Evolutionary conservation across 148 eudicot genomes (phyloP), one percentile per base, ranked within the genome.

Genomic region (Vaccinium vitisidaea): DNA sequence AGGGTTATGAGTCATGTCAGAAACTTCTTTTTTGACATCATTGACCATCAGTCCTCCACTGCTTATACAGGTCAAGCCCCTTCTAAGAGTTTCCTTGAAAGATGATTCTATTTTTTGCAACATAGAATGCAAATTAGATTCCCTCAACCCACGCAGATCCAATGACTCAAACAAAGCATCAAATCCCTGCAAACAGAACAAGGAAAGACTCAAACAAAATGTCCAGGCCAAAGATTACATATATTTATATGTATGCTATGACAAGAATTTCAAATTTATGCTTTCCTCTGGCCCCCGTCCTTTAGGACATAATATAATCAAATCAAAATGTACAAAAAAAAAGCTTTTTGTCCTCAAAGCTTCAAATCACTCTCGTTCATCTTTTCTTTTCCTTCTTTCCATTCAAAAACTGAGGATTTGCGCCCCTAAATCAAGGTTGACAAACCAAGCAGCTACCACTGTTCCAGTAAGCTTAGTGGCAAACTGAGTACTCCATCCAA

Each of bases 131-230:
- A 96, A 85, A 89, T 94, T 91, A 54, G 92, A 93, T 84, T 96
- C 98, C 85, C 99, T 84, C 23, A 87, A 77, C 46, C 99, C 99
- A 86, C 95, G 98, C 19, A 93, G 88, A 85, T 95, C 99, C 91
- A 96, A 86, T 52, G 94, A 92, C 83, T 93, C 86, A 86, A 93
- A 32, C 84, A 96, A 88, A 73, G 93, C 89, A 90, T 96, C 94
- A 82, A 94, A 96, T 70, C 86, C 94, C 99, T 96, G 90, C 90
- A 90, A 25, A 56, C 32, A 71, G 19, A 65, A 32, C 7, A 70
- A 21, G 10, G 18, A n/a, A 55, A 36, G 43, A 71, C 3, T 13
- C 46, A 9, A 61, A 25, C 49, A 63, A 67, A 69, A 52, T 5
- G 13, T 15, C 27, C 63, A 69, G 8, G 13, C 15, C 8, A 55